Conservation (phyloP, 2,329 filamentous ascomycete species). For the Diaporthe humulicola region DNA sequence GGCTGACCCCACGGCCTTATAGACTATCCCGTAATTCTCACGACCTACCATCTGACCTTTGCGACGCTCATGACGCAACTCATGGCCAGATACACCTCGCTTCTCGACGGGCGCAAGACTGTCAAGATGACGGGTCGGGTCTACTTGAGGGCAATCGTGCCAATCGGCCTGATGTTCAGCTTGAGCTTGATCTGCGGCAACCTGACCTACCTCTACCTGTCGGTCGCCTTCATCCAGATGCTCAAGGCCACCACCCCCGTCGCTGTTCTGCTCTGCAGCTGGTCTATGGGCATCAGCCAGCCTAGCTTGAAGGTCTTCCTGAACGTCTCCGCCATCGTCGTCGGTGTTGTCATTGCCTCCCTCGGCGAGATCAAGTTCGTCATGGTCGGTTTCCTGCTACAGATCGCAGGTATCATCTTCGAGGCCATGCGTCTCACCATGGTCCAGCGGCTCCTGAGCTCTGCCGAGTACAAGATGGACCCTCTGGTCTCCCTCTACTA, state of each 20-base stretch:
- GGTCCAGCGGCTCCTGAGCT: conserved; percentile 86
- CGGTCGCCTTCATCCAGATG: conserved; percentile 99
- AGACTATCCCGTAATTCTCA: conserved; percentile 85
- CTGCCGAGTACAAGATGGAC: conserved; percentile 92
- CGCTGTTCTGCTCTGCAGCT: conserved; percentile 89
- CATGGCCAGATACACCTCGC: conserved; percentile 87
- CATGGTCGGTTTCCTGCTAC: conserved; percentile 82
- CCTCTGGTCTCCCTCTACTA: conserved; percentile 91
- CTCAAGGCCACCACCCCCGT: conserved; percentile 98
- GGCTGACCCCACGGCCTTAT: conserved; percentile 46
- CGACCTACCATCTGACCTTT: conserved; percentile 95
- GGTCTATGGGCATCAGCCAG: conserved; percentile 86
- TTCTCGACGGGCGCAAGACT: conserved; percentile 94
- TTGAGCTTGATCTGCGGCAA: conserved; percentile 97
- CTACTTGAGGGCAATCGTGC: conserved; percentile 93
- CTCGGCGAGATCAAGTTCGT: conserved; percentile 97
- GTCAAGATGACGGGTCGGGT: conserved; percentile 97
- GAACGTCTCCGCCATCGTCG: conserved; percentile 94
- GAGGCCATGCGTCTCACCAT: conserved; percentile 87
- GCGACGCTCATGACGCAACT: conserved; percentile 95
- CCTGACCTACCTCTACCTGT: conserved; percentile 94
- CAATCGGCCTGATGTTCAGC: conserved; percentile 96
- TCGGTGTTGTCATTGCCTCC: conserved; percentile 95
- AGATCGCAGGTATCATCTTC: conserved; percentile 82
- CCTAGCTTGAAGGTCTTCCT: conserved; percentile 88